Evolutionary conservation across 1,284 basidiomycete genomes (phyloP), one percentile per base, ranked within the genome.

Genomic region (Erythrobasidium hasegawianum): DNA sequence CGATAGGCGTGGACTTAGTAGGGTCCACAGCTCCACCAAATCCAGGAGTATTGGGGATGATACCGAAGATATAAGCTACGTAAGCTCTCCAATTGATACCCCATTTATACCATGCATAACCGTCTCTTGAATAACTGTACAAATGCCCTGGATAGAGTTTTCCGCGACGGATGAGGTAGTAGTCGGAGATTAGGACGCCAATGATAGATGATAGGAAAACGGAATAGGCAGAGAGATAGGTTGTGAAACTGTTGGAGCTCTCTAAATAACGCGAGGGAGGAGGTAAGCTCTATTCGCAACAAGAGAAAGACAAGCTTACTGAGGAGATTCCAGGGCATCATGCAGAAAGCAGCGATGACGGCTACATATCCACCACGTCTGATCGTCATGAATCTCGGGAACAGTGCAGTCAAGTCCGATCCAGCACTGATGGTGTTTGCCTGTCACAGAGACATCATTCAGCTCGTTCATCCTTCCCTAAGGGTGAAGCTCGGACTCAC

Each of bases 381-480:
- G 73, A 93, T 92, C 76, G 88, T 90, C 74, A 93, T 85, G 79
- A 85, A 92, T 33, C 86, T 85, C 64, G 90, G 88, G 71, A 85
- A 80, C 39, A 91, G 81, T 1, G 89, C 85, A 0, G 89, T 90
- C 70, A 92, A 78, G 77, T 93, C 90, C 73, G 88, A 89, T 5
- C 90, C 89, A 4, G 89, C 89, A 40, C 85, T 87, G 71, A 92
- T 84, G 2, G 87, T 87, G 79, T 93, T 93, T 57, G 90, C 89
- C 9, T 11, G n/a, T n/a, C n/a, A n/a, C n/a, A n/a, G n/a, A 87
- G 87, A 56, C 24, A 16, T 2, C 40, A 47, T 11, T 41, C 39
- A 11, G 45, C 18, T 13, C 3, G 33, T 33, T 4, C 11, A 33
- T 33, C 5, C 33, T 18, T 47, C 45, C 16, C 45, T 14, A 7